Evolutionary conservation across 179 eudicot species (phyloP).

Genomic region (Beta corolliflora): DNA sequence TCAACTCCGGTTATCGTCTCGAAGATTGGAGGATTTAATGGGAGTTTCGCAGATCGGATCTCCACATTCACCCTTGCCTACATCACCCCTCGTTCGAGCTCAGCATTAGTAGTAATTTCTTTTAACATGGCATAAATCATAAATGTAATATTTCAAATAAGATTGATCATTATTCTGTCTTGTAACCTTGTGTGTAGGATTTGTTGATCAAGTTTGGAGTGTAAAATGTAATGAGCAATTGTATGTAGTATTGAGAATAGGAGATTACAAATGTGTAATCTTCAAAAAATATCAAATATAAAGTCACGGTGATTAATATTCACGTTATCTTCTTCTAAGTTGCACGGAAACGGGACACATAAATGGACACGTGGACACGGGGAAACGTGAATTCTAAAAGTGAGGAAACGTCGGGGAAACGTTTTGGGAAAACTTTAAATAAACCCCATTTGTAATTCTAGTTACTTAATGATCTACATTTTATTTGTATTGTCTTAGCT

Average conservation of each 20-base stretch:
- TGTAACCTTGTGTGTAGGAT: neutral
- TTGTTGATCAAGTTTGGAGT: neutral
- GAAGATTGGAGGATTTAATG: constrained; percentile 57
- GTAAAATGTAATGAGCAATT: constrained; percentile 14
- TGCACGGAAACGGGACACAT: no score
- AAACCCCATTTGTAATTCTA: no score
- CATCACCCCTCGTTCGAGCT: constrained; percentile 80
- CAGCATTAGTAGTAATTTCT: neutral
- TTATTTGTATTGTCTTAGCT: no score
- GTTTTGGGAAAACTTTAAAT: no score
- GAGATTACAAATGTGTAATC: neutral
- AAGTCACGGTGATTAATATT: no score
- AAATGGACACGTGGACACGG: no score
- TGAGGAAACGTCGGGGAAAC: no score
- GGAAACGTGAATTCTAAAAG: no score
- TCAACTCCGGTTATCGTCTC: constrained; percentile 52
- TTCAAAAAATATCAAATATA: no score
- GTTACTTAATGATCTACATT: no score
- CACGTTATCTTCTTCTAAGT: no score
- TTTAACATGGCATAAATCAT: neutral
- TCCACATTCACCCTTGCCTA: constrained; percentile 70
- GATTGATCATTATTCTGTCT: neutral
- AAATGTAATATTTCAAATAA: constrained; percentile 2
- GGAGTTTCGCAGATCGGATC: constrained; percentile 53
- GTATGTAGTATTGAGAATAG: neutral